These are phyloP conservation scores for Rhodotorula sp. DNA, from an alignment of 1,284 basidiomycete genomes.

Conservation along the genomic window DNA sequence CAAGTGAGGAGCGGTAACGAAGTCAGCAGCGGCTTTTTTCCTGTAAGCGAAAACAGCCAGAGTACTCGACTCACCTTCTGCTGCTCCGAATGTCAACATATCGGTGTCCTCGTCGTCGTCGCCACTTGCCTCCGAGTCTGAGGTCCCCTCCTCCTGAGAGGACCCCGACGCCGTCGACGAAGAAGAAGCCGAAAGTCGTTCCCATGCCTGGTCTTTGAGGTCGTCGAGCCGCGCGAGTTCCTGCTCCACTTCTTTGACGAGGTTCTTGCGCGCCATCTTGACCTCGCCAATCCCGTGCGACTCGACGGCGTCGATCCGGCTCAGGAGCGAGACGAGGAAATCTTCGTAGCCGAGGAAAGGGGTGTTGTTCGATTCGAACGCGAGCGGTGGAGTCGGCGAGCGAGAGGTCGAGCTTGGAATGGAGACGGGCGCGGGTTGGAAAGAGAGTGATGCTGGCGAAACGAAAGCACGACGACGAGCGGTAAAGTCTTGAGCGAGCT, in stretches of 20 bases:
- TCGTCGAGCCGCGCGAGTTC: slow-evolving; percentile 60
- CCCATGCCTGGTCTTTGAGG: slow-evolving; percentile 50
- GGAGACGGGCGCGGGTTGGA: slow-evolving; percentile 6
- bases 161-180: not conserved
- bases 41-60: not conserved
- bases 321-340: slow-evolving; percentile 61
- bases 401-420: not conserved
- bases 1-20: not conserved
- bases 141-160: not conserved
- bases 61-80: not conserved
- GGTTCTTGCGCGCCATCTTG: slow-evolving; percentile 57
- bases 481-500: slow-evolving; percentile 13
- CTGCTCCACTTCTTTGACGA: slow-evolving; percentile 61
- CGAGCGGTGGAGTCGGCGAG: slow-evolving; percentile 45
- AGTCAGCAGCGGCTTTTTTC: not conserved
- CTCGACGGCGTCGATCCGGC: slow-evolving; percentile 64
- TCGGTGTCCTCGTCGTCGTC: not conserved
- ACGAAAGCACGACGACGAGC: slow-evolving; percentile 11
- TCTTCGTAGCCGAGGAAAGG: slow-evolving; percentile 62
- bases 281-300: slow-evolving; percentile 62
- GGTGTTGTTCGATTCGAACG: slow-evolving; percentile 59
- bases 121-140: not conserved
- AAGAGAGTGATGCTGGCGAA: slow-evolving; percentile 18
- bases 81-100: not conserved
- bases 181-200: slow-evolving; percentile 7